These are phyloP conservation scores for Boletellus ananiceps DNA, from an alignment of 768 basidiomycete genomes.

Conservation along the genomic window DNA sequence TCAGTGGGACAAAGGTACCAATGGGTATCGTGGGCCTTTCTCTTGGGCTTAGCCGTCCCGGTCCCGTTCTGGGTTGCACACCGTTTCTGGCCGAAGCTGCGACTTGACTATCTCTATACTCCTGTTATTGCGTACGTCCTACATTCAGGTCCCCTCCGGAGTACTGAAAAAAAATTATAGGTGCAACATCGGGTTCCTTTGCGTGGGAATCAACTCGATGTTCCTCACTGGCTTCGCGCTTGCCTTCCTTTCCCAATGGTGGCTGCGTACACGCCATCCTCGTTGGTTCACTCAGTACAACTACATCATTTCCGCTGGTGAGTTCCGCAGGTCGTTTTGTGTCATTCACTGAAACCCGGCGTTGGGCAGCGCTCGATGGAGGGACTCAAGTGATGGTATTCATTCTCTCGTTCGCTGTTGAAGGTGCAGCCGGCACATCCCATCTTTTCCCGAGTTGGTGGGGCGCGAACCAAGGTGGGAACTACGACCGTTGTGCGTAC, in stretches of 20 bases:
- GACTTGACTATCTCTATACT: constrained; percentile 24
- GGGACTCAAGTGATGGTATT: constrained; percentile 52
- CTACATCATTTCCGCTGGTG: constrained; percentile 40
- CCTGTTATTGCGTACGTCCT: constrained; percentile 27
- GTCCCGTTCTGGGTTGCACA: constrained; percentile 42
- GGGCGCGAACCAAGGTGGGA: too few species aligned
- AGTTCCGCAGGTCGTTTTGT: background rate
- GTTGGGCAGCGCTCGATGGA: constrained; percentile 31
- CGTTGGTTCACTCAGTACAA: constrained; percentile 37
- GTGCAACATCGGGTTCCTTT: constrained; percentile 13
- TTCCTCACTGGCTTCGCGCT: constrained; percentile 16
- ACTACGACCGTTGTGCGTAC: too few species aligned
- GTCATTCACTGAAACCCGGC: background rate
- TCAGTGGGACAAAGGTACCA: constrained; percentile 27
- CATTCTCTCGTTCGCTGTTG: constrained; percentile 46
- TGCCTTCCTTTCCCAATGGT: constrained; percentile 37
- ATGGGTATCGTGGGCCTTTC: constrained; percentile 38
- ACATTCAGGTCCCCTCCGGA: background rate
- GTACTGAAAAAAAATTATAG: background rate
- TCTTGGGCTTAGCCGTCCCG: constrained; percentile 32
- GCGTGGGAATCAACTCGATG: constrained; percentile 28
- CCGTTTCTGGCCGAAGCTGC: constrained; percentile 31
- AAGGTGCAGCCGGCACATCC: constrained; percentile 45
- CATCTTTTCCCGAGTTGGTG: constrained; percentile 56
- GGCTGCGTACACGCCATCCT: constrained; percentile 34